phyloP scores from a whole-genome alignment of 1,284 basidiomycete species.

The Papiliotrema nemorosa region DNA sequence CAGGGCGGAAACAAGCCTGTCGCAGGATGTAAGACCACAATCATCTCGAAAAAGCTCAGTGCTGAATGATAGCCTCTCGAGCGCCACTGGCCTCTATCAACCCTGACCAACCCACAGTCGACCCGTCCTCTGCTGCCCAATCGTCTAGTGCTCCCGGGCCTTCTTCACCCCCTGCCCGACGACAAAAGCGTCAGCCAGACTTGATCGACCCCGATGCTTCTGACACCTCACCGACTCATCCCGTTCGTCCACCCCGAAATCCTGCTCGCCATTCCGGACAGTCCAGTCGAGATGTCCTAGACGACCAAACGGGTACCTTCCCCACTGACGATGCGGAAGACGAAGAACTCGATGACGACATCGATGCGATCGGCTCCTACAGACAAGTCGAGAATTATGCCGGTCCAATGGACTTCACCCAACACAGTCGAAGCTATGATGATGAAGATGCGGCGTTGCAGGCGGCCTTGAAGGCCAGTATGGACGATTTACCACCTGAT shows the following conservation, averaged over 20 bases:
- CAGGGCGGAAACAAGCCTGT: not conserved
- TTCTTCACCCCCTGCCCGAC: slow-evolving; percentile 3
- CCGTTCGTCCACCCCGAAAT: slow-evolving; percentile 8
- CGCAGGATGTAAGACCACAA: not conserved
- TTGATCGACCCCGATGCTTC: not conserved
- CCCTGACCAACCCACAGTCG: slow-evolving; percentile 7
- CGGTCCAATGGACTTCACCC: slow-evolving; percentile 38
- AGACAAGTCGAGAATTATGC: slow-evolving; percentile 8
- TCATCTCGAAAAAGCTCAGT: not conserved
- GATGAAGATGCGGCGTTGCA: slow-evolving; percentile 83
- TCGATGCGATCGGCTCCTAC: slow-evolving; percentile 8
- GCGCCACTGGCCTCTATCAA: not conserved
- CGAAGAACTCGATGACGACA: slow-evolving; percentile 15
- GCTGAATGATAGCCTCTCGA: slow-evolving; percentile 5
- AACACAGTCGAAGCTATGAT: slow-evolving; percentile 57
- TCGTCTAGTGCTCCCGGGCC: not conserved
- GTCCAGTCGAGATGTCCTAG: slow-evolving; percentile 12
- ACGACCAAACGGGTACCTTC: slow-evolving; percentile 14
- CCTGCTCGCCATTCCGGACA: not conserved
- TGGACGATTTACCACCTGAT: slow-evolving; percentile 63
- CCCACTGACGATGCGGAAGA: slow-evolving; percentile 30
- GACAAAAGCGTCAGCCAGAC: slow-evolving; percentile 6
- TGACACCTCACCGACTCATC: slow-evolving; percentile 11
- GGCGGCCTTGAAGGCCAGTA: slow-evolving; percentile 75
- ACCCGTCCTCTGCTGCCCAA: not conserved